Percentiles rank a stretch among this genome's conserved stretches.
Conservation (phyloP, 305 asterid genomes). For the Petunia hybrid region DNA sequence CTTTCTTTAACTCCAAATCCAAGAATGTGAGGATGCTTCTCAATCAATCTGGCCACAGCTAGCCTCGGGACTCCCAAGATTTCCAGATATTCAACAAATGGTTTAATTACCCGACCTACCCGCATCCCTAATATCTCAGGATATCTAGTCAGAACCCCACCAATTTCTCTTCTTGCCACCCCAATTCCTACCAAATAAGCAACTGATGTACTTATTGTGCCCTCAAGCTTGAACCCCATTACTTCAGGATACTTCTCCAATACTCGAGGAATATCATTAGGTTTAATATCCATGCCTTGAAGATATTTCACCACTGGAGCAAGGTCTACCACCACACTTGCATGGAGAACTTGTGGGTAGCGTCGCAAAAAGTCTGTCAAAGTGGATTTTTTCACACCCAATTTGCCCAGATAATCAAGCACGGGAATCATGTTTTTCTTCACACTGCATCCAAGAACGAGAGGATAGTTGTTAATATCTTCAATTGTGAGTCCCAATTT, state of each 20-base stretch:
- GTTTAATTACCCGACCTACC: constrained; percentile 93
- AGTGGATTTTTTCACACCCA: constrained; percentile 88
- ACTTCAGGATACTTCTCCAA: constrained; percentile 88
- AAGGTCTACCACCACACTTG: constrained; percentile 95
- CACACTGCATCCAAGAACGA: constrained; percentile 97
- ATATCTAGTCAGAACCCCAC: constrained; percentile 73
- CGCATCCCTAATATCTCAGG: constrained; percentile 97
- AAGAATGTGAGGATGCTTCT: constrained; percentile 81
- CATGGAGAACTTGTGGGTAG: constrained; percentile 96
- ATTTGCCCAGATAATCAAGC: constrained; percentile 91
- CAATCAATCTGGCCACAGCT: constrained; percentile 89
- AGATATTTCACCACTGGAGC: constrained; percentile 94
- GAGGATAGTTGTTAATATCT: constrained; percentile 95
- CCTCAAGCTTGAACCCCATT: constrained; percentile 94
- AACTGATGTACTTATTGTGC: constrained; percentile 98
- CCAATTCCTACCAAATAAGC: constrained; percentile 97
- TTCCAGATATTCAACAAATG: constrained; percentile 85
- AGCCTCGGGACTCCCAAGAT: constrained; percentile 76
- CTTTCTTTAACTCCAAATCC: constrained; percentile 82
- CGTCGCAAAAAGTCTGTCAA: constrained; percentile 78
- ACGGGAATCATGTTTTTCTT: constrained; percentile 98
- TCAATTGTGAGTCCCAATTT: constrained; percentile 81
- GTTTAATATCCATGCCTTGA: constrained; percentile 96
- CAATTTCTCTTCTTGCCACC: constrained; percentile 92
- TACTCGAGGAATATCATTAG: constrained; percentile 82